Conservation (phyloP, 306 rosid species). For the Argentina anserina region DNA sequence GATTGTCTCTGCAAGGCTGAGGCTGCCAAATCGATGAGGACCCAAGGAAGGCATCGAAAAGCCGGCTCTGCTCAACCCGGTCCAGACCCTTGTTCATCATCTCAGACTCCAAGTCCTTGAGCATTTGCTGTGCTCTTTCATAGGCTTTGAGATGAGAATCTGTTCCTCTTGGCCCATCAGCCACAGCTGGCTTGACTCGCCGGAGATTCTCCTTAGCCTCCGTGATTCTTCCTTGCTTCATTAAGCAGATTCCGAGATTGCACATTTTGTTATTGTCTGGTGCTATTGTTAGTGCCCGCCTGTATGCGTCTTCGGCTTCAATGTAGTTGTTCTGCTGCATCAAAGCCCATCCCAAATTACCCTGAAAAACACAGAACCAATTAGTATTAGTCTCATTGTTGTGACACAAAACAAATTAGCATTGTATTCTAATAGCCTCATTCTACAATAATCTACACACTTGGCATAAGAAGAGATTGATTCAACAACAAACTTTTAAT, state of each 20-base stretch:
- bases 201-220: constrained; percentile 86
- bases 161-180: constrained; percentile 97
- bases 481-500: neutral
- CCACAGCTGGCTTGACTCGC: constrained; percentile 73
- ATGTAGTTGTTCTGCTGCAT: constrained; percentile 92
- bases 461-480: neutral
- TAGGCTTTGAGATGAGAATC: constrained; percentile 98
- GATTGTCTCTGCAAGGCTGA: constrained; percentile 91
- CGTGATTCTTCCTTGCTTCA: constrained; percentile 89
- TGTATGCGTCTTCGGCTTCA: constrained; percentile 93
- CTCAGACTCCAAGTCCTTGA: constrained; percentile 81
- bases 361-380: constrained; percentile 36
- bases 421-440: too few relatives aligned
- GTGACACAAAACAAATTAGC: too few relatives aligned
- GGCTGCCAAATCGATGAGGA: constrained; percentile 99
- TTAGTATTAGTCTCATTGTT: neutral
- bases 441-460: neutral
- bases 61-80: constrained; percentile 75
- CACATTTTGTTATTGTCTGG: constrained; percentile 98
- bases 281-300: constrained; percentile 73
- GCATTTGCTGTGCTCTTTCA: constrained; percentile 99
- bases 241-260: constrained; percentile 90
- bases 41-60: constrained; percentile 89
- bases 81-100: constrained; percentile 76
- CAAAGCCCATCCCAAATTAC: constrained; percentile 96